phyloP scores from a whole-genome alignment of 2,329 filamentous ascomycete species.

The Aureobasidium sp. region DNA sequence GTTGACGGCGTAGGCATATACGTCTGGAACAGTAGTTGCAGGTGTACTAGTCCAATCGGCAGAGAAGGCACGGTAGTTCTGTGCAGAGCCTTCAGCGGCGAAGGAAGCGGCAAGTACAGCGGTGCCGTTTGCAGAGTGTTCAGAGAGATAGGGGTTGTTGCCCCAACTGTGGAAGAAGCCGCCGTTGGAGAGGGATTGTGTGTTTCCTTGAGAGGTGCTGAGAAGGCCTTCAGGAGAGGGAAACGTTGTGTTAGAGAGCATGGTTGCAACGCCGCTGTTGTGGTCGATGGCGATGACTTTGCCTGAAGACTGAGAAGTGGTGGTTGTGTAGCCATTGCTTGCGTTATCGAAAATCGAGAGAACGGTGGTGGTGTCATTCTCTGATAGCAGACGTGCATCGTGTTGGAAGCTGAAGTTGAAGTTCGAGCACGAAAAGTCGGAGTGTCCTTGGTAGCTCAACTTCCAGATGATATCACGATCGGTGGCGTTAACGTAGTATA shows the following conservation, averaged over 20 bases:
- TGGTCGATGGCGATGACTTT: conserved; percentile 23
- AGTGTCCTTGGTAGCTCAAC: conserved; percentile 26
- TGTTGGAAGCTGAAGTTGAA: conserved; percentile 43
- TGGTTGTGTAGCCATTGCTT: conserved; percentile 25
- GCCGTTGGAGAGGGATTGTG: conserved; percentile 45
- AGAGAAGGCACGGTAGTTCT: conserved; percentile 47
- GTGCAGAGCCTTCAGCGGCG: conserved; percentile 30
- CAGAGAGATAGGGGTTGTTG: conserved; percentile 28
- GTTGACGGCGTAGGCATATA: conserved; percentile 28
- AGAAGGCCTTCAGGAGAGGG: conserved; percentile 28
- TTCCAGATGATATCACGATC: conserved; percentile 46
- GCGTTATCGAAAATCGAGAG: conserved; percentile 49
- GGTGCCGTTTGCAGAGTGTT: conserved; percentile 37
- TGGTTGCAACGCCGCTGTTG: conserved; percentile 18
- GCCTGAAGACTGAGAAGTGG: conserved; percentile 20
- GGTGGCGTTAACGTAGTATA: conserved; percentile 41
- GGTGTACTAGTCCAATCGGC: conserved; percentile 37
- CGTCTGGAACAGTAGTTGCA: conserved; percentile 30
- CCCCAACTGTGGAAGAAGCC: conserved; percentile 52
- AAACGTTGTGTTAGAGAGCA: conserved; percentile 19
- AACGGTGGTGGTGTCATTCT: conserved; percentile 37
- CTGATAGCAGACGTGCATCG: conserved; percentile 38
- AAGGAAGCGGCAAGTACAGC: conserved; percentile 45
- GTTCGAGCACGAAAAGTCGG: conserved; percentile 18
- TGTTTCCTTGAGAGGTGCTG: conserved; percentile 43